Conservation (phyloP, 73 alveolate genomes). For the Tetrahymena elliotti region DNA sequence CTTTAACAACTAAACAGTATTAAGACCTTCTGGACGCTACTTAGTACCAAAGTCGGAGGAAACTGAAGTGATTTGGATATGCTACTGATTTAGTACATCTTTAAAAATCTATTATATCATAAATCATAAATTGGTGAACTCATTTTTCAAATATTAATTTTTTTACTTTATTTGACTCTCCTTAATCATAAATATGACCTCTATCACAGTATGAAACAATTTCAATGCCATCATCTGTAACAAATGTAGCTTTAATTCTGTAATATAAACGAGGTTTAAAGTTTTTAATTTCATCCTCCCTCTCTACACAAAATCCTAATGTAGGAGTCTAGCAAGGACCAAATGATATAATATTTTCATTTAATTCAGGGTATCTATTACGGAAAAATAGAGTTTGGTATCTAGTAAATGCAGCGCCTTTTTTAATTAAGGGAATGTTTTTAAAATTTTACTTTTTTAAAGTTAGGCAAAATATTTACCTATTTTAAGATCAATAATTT, state of each 20-base stretch:
- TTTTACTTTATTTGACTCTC: constrained; percentile 18
- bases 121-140: background rate
- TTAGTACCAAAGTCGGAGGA: constrained; percentile 46
- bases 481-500: constrained; percentile 94
- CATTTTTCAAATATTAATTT: no score
- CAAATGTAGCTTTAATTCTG: constrained; percentile 38
- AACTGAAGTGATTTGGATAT: constrained; percentile 46
- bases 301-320: constrained; percentile 96
- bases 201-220: constrained; percentile 50
- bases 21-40: constrained; percentile 86
- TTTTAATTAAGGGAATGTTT: no score
- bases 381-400: constrained; percentile 86
- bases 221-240: constrained; percentile 22
- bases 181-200: constrained; percentile 41
- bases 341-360: constrained; percentile 75
- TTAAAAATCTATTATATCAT: background rate
- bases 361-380: constrained; percentile 64
- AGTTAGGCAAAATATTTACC: no score
- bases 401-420: constrained; percentile 93
- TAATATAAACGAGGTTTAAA: constrained; percentile 93
- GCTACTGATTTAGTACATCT: background rate
- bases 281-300: constrained; percentile 92
- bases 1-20: constrained; percentile 90
- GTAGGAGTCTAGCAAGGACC: constrained; percentile 99
- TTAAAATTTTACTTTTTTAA: no score